Evolutionary conservation across 208 protist genomes (phyloP).

Genomic region (Leishmania arabica): DNA sequence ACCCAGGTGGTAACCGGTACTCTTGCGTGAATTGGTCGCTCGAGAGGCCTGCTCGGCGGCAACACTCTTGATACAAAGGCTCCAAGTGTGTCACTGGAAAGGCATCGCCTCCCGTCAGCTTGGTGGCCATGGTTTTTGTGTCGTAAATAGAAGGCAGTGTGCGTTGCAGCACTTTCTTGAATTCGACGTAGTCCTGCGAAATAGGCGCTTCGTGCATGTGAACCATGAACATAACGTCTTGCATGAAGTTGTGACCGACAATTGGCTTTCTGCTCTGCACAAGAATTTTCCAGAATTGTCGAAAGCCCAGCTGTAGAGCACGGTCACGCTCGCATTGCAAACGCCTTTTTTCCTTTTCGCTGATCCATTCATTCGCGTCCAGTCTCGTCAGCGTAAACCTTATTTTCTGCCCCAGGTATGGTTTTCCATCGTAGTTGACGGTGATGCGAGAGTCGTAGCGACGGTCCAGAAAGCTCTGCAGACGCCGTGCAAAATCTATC

Average conservation of each 20-base stretch:
- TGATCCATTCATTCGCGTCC: constrained; percentile 3
- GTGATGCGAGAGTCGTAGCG: constrained; percentile 8
- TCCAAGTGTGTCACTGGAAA: constrained; percentile 39
- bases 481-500: constrained; percentile 1
- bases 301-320: constrained; percentile 42
- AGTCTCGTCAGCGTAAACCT: constrained; percentile 30
- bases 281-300: constrained; percentile 69
- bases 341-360: neutral
- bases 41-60: constrained; percentile 15
- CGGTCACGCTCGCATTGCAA: constrained; percentile 18
- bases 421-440: constrained; percentile 19
- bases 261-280: constrained; percentile 67
- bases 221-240: constrained; percentile 87
- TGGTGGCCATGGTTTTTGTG: constrained; percentile 63
- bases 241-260: constrained; percentile 81
- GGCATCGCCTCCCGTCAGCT: constrained; percentile 12
- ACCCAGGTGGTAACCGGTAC: constrained; percentile 49
- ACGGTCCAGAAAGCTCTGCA: constrained; percentile 3
- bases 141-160: constrained; percentile 64
- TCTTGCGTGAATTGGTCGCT: constrained; percentile 9
- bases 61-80: constrained; percentile 44
- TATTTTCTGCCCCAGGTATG: constrained; percentile 29
- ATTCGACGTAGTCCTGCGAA: constrained; percentile 47
- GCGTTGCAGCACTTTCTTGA: constrained; percentile 41
- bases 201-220: constrained; percentile 68